phyloP scores from a whole-genome alignment of 345 rosid species.

The Moricandia moricandioides region DNA sequence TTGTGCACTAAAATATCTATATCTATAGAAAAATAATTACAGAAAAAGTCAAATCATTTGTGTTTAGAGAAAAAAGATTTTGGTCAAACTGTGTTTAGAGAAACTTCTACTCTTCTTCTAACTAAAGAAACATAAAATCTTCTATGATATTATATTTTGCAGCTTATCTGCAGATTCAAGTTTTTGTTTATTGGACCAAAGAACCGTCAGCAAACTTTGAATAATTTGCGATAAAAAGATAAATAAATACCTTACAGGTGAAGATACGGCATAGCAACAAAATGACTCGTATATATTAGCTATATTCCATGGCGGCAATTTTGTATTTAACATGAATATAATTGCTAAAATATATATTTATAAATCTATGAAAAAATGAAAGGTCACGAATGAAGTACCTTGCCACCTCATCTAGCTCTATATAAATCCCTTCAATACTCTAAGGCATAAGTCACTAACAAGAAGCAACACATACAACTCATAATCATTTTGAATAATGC shows the following conservation, averaged over 20 bases:
- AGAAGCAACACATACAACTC: too few relatives aligned
- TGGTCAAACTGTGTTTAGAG: too few relatives aligned
- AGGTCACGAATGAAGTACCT: neutral
- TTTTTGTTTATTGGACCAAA: constrained; percentile 20
- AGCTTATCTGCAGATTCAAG: neutral
- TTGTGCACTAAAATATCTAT: neutral
- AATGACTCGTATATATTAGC: neutral
- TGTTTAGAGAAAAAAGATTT: neutral
- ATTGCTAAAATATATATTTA: neutral
- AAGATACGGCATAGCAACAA: neutral
- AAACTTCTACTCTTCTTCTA: too few relatives aligned
- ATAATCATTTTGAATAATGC: constrained; percentile 35
- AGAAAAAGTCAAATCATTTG: neutral
- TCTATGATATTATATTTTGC: too few relatives aligned
- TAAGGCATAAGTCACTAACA: neutral
- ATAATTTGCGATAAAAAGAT: neutral
- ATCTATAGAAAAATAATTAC: neutral
- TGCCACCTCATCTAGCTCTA: neutral
- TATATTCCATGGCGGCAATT: constrained; percentile 21
- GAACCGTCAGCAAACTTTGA: neutral
- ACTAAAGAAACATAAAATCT: neutral
- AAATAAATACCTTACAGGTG: neutral
- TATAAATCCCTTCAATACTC: neutral
- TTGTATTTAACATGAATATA: neutral
- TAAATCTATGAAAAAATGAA: neutral